Evolutionary conservation across 192 early-diverging fungal species (phyloP).

Genomic region (Coemansia sp.): DNA sequence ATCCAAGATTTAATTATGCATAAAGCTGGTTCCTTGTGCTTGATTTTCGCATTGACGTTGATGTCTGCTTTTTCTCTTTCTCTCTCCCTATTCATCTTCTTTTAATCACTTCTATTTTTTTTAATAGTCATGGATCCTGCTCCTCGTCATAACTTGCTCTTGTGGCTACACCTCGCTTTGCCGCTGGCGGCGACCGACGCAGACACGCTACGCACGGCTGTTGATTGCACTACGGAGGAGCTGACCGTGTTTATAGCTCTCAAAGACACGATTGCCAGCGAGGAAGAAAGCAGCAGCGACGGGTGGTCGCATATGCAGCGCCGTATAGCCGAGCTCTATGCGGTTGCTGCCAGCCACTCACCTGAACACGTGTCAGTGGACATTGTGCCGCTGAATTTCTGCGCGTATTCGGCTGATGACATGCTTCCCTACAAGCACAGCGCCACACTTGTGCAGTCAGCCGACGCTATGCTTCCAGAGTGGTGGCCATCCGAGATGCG

Average conservation of each 20-base stretch:
- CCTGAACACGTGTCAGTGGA: conserved; percentile 11
- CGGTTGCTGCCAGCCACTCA: conserved; percentile 22
- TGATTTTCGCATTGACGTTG: neutral
- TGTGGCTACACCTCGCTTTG: conserved; percentile 17
- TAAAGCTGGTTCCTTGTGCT: neutral
- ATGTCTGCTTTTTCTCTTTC: neutral
- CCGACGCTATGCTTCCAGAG: conserved; percentile 22
- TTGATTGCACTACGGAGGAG: conserved; percentile 23
- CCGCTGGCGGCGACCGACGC: conserved; percentile 20
- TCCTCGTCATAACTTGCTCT: conserved; percentile 25
- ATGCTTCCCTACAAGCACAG: conserved; percentile 28
- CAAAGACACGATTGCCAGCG: neutral
- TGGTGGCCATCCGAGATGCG: conserved; percentile 49
- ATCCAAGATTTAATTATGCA: neutral
- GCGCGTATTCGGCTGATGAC: conserved; percentile 42
- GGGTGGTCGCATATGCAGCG: conserved; percentile 54
- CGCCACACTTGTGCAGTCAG: conserved; percentile 14
- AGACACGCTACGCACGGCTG: conserved; percentile 30
- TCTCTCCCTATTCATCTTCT: neutral
- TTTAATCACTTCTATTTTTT: neutral
- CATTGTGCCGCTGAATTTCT: conserved; percentile 48
- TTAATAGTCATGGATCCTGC: conserved; percentile 19
- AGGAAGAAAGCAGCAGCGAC: neutral
- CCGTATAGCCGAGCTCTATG: conserved; percentile 48
- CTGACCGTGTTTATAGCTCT: conserved; percentile 42